Percentiles rank a stretch among this genome's conserved stretches.
Conservation (phyloP, 495 filamentous ascomycete genomes). For the Penicillium canariense region DNA sequence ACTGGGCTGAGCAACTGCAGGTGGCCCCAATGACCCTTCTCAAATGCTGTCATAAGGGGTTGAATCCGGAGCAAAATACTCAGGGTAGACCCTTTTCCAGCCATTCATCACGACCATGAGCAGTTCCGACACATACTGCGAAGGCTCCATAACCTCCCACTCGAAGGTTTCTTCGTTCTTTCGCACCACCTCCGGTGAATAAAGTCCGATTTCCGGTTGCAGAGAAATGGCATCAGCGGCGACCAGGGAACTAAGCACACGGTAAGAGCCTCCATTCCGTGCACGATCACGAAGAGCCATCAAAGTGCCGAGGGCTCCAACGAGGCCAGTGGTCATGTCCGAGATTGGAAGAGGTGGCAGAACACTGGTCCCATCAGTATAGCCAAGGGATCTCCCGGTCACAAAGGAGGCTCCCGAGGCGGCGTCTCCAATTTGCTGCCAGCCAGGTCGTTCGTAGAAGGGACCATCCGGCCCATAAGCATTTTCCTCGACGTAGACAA, state of each 20-base stretch:
- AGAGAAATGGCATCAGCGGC: conserved; percentile 22
- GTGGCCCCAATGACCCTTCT: conserved; percentile 21
- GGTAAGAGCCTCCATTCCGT: conserved; percentile 29
- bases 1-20: conserved; percentile 26
- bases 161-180: neutral
- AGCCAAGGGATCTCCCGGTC: conserved; percentile 47
- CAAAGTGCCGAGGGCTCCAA: conserved; percentile 56
- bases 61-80: conserved; percentile 24
- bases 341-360: conserved; percentile 69
- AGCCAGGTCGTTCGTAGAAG: conserved; percentile 39
- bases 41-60: conserved; percentile 27
- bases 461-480: conserved; percentile 54
- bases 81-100: conserved; percentile 27
- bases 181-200: conserved; percentile 20
- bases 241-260: conserved; percentile 26
- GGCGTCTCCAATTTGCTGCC: conserved; percentile 49
- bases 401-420: conserved; percentile 22
- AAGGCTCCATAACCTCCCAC: neutral
- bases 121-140: conserved; percentile 31
- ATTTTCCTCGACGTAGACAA: conserved; percentile 64
- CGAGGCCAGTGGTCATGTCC: conserved; percentile 63
- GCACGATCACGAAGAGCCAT: conserved; percentile 35
- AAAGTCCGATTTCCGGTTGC: conserved; percentile 25
- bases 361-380: conserved; percentile 59
- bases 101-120: conserved; percentile 28